Conservation (phyloP, 176 grass and related monocot species). For the Saccharum officinarum region DNA sequence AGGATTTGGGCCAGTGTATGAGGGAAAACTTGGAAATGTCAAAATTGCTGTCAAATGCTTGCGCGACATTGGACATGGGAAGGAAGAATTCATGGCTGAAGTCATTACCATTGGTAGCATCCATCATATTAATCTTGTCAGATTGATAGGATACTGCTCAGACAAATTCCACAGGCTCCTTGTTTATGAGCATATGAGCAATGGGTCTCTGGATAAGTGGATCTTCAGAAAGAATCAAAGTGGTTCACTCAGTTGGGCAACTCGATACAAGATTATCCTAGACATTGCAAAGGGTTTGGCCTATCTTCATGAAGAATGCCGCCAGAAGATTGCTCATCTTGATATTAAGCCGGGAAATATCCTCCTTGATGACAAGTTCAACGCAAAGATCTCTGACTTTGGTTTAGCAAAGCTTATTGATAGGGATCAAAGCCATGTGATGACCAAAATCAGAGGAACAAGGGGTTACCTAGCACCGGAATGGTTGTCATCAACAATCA, state of each 20-base stretch:
- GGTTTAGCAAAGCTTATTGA: conserved; percentile 86
- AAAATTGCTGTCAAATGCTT: conserved; percentile 72
- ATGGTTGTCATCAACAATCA: conserved; percentile 80
- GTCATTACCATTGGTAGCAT: conserved; percentile 74
- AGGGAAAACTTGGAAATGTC: conserved; percentile 51
- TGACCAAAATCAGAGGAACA: conserved; percentile 82
- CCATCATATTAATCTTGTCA: conserved; percentile 84
- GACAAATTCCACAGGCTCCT: conserved; percentile 76
- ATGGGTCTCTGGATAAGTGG: conserved; percentile 74
- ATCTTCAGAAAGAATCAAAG: conserved; percentile 56
- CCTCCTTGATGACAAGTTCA: conserved; percentile 76
- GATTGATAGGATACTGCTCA: conserved; percentile 69
- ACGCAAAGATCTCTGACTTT: conserved; percentile 81
- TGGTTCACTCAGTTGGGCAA: conserved; percentile 70
- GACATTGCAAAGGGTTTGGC: conserved; percentile 70
- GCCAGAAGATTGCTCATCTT: conserved; percentile 80
- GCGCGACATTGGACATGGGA: conserved; percentile 61
- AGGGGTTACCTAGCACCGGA: conserved; percentile 79
- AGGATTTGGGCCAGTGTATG: conserved; percentile 75
- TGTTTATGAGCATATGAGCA: conserved; percentile 78
- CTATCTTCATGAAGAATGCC: conserved; percentile 78
- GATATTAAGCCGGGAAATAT: conserved; percentile 81
- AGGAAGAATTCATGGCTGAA: conserved; percentile 84
- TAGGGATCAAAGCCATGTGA: conserved; percentile 78
- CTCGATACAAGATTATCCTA: conserved; percentile 61